Evolutionary conservation across 1,139 yeast genomes (phyloP).

Genomic region (Hyphopichia buzzinii): DNA sequence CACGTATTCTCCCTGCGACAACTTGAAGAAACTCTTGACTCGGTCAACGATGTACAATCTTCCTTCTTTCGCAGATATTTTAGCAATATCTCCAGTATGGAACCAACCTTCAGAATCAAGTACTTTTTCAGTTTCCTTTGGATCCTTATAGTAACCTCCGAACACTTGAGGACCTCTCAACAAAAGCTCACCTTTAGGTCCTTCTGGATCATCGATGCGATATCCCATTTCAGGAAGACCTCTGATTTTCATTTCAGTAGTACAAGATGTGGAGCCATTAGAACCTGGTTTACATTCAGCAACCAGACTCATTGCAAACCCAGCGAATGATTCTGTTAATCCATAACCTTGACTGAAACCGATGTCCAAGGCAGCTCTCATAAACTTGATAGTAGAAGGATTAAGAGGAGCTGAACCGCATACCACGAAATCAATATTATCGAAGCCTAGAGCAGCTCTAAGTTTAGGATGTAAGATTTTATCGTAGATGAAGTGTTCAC

Average conservation of each 20-base stretch:
- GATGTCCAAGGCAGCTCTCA: conserved; percentile 59
- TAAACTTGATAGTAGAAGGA: conserved; percentile 55
- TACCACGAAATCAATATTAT: conserved; percentile 39
- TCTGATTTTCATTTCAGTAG: conserved; percentile 57
- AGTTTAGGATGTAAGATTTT: conserved; percentile 49
- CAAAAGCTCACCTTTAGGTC: conserved; percentile 55
- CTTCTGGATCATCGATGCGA: conserved; percentile 38
- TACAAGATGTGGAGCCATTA: conserved; percentile 58
- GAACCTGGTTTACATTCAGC: conserved; percentile 54
- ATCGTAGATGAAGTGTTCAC: conserved; percentile 44
- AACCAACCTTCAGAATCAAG: conserved; percentile 56
- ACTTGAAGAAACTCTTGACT: conserved; percentile 77
- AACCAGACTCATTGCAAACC: conserved; percentile 43
- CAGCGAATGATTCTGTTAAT: conserved; percentile 72
- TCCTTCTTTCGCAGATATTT: conserved; percentile 48
- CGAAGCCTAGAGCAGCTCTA: conserved; percentile 57
- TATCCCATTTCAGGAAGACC: conserved; percentile 73
- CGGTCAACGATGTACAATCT: conserved; percentile 66
- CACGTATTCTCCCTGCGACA: conserved; percentile 80
- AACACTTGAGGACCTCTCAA: conserved; percentile 70
- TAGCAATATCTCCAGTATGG: conserved; percentile 73
- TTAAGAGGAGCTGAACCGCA: conserved; percentile 80
- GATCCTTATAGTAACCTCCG: conserved; percentile 57
- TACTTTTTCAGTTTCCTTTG: conserved; percentile 28
- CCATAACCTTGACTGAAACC: conserved; percentile 77